Evolutionary conservation across 352 stramenopile genomes (phyloP).

Genomic region (Peronospora tabacina): DNA sequence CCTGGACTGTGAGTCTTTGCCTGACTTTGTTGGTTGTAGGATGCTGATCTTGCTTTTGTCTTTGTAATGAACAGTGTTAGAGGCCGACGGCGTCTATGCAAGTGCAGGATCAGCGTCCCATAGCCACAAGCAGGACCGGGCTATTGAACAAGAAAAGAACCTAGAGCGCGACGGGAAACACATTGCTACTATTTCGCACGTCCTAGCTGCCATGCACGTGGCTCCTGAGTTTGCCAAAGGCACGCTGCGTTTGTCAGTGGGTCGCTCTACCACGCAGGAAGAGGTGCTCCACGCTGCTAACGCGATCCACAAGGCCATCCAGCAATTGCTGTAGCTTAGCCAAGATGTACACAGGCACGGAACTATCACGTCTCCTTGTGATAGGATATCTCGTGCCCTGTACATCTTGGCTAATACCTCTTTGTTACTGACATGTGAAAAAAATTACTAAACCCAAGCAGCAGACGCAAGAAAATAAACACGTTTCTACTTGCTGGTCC

Average conservation of each 20-base stretch:
- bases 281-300: conserved; percentile 84
- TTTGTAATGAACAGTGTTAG: conserved; percentile 44
- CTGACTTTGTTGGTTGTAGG: background rate
- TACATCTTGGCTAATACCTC: background rate
- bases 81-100: conserved; percentile 76
- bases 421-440: background rate
- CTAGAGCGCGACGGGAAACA: conserved; percentile 23
- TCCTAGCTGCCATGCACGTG: conserved; percentile 92
- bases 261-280: conserved; percentile 79
- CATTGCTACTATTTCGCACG: conserved; percentile 73
- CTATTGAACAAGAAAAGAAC: conserved; percentile 11
- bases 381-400: background rate
- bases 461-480: conserved; percentile 22
- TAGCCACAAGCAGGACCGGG: conserved; percentile 43
- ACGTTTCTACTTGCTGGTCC: conserved; percentile 20
- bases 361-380: conserved; percentile 15
- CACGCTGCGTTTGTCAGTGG: conserved; percentile 92
- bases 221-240: conserved; percentile 82
- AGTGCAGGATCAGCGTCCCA: conserved; percentile 93
- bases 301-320: conserved; percentile 62
- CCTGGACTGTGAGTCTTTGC: conserved; percentile 49
- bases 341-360: background rate
- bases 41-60: conserved; percentile 1
- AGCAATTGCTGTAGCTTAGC: conserved; percentile 23
- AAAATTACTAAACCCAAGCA: conserved; percentile 8